phyloP scores from a whole-genome alignment of 176 grass and related monocot species.

The Olyra latifolia region DNA sequence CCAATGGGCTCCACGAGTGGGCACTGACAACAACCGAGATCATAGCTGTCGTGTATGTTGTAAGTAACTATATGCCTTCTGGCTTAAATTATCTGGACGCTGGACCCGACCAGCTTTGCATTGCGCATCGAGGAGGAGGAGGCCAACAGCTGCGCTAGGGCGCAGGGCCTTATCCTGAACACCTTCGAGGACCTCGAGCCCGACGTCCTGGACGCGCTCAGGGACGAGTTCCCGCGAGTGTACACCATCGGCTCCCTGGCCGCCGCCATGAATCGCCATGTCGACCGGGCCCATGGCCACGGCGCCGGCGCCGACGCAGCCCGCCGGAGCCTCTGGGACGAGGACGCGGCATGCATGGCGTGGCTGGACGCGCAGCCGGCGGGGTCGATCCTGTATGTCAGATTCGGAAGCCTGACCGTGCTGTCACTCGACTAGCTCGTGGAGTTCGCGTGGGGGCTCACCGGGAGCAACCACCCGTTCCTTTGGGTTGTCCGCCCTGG shows the following conservation, averaged over 20 bases:
- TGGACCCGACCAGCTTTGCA: constrained; percentile 47
- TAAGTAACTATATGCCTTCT: constrained; percentile 33
- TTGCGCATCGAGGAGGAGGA: constrained; percentile 45
- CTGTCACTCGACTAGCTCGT: not conserved
- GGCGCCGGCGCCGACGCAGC: no score
- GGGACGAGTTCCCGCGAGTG: no score
- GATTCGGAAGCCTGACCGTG: constrained; percentile 46
- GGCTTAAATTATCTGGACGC: constrained; percentile 38
- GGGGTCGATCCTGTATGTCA: no score
- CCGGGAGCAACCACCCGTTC: constrained; percentile 7
- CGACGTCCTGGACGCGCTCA: no score
- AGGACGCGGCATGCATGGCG: no score
- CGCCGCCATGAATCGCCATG: constrained; percentile 6
- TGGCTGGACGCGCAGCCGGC: no score
- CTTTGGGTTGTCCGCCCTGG: constrained; percentile 32
- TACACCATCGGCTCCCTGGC: no score
- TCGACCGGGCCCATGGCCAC: not conserved
- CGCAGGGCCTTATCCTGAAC: constrained; percentile 38
- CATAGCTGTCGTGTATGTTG: constrained; percentile 81
- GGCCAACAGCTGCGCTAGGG: constrained; percentile 37
- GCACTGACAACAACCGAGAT: constrained; percentile 65
- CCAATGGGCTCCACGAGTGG: constrained; percentile 78
- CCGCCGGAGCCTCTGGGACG: no score
- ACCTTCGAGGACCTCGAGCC: no score
- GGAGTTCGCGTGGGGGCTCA: constrained; percentile 36